These are phyloP conservation scores for Cryptococcus sp. DNA, from an alignment of 1,284 basidiomycete species.

Conservation along the genomic window DNA sequence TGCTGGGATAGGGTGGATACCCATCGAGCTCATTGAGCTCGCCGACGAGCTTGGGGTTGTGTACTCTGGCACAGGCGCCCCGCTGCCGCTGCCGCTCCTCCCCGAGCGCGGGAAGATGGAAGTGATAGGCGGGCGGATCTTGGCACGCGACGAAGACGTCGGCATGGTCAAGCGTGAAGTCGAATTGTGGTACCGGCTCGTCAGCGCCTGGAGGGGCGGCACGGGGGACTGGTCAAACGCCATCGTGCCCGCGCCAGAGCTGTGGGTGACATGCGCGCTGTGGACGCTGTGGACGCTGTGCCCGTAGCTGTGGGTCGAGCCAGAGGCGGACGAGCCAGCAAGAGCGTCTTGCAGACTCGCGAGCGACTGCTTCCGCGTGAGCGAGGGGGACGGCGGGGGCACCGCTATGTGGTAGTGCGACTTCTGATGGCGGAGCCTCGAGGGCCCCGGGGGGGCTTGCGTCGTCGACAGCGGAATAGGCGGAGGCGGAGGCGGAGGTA, in stretches of 20 bases:
- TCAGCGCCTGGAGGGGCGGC: background rate
- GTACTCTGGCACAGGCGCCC: no score
- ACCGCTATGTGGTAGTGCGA: slow-evolving; percentile 39
- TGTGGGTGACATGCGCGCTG: no score
- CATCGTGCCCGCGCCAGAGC: background rate
- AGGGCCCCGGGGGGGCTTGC: slow-evolving; percentile 19
- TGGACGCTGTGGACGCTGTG: background rate
- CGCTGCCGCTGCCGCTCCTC: no score
- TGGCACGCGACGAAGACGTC: slow-evolving; percentile 60
- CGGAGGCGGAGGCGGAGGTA: slow-evolving; percentile 14
- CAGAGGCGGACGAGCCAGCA: background rate
- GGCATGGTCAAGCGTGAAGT: slow-evolving; percentile 73
- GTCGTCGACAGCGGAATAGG: slow-evolving; percentile 15
- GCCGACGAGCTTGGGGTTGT: slow-evolving; percentile 17
- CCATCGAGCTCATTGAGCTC: slow-evolving; percentile 18
- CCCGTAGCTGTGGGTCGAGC: background rate
- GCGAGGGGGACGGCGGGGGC: slow-evolving; percentile 23
- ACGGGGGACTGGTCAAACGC: slow-evolving; percentile 1
- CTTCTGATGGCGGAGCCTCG: slow-evolving; percentile 42
- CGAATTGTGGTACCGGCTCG: slow-evolving; percentile 17
- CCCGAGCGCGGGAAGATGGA: slow-evolving; percentile 59
- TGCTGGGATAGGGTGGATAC: background rate
- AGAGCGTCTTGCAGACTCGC: slow-evolving; percentile 38
- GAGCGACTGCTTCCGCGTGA: slow-evolving; percentile 42
- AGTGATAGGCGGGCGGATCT: slow-evolving; percentile 67